Conservation (phyloP, 1,284 basidiomycete genomes). For the Heterobasidion annosum region DNA sequence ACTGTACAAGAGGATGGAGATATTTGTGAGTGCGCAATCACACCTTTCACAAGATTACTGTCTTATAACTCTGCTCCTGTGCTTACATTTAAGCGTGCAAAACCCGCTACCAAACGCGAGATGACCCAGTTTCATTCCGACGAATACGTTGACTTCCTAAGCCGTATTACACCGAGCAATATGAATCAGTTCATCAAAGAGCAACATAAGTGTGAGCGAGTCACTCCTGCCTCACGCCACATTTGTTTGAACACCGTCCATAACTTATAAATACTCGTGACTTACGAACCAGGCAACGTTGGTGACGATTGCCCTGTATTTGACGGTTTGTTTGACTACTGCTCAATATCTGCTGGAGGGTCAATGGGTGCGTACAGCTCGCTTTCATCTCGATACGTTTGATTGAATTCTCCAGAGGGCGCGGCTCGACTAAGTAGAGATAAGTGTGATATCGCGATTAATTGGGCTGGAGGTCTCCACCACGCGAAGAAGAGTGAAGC, state of each 20-base stretch:
- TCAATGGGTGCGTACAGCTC: constrained; percentile 74
- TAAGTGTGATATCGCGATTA: constrained; percentile 98
- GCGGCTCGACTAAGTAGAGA: constrained; percentile 91
- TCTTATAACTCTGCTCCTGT: not conserved
- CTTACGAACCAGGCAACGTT: constrained; percentile 55
- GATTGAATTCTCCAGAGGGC: constrained; percentile 51
- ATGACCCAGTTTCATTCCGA: constrained; percentile 96
- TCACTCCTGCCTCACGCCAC: not conserved
- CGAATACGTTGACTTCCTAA: constrained; percentile 89
- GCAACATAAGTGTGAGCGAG: constrained; percentile 83
- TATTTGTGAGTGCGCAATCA: constrained; percentile 68
- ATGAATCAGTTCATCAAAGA: constrained; percentile 88
- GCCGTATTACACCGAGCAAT: constrained; percentile 78
- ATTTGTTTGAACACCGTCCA: not conserved
- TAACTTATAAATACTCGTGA: not conserved
- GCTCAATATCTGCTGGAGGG: constrained; percentile 96
- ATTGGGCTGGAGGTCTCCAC: constrained; percentile 97
- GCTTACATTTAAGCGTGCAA: constrained; percentile 65
- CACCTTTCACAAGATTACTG: not conserved
- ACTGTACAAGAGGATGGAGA: constrained; percentile 95
- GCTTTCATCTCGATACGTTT: not conserved
- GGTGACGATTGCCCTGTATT: constrained; percentile 98
- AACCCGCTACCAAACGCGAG: constrained; percentile 97
- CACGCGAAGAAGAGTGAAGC: constrained; percentile 99
- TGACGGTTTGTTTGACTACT: constrained; percentile 97